Base-by-base conservation (phyloP, 495 filamentous ascomycete genomes). In the Hyphodiscus hymeniophilus region DNA sequence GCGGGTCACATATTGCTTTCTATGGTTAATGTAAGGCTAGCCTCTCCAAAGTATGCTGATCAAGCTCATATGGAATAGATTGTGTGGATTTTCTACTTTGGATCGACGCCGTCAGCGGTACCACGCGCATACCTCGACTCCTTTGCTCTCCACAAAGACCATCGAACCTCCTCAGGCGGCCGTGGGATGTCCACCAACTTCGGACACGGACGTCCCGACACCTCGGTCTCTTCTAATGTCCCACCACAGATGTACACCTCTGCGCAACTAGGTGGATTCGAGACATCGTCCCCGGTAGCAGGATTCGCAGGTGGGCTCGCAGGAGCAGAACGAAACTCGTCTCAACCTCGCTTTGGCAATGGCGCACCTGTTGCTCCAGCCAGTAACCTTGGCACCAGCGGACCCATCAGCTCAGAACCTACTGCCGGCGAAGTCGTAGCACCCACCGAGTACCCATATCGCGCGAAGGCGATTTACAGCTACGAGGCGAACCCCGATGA, bases 401-500 rank as follows among this genome's bases (percentile, higher is more conserved):
- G 47, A 17, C 54, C 54, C 2, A 26, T 52, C 13, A 40, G 45
- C 35, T 54, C 47, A 41, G 66, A 65, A 12, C 62, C 62, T 18
- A 62, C 60, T 24, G 67, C 77, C 23, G 67, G 72, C 34, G 87
- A 92, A 62, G 80, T 94, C 10, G 76, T 81, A 1, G 79, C 79
- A 23, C 85, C 89, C 1, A 91, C 87, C 35, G 94, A 97, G 58
- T 98, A 98, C 67, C 92, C 91, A 7, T 97, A 97, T 63, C 81
- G 84, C 21, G 92, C 92, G 6, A 96, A 96, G 76, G 92, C 92
- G 34, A 98, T 98, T 61, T 98, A 97, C 70, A 89, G 84, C 53
- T 98, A 98, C 67, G 91, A 97, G 60, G 92, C 92, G 45, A 97
- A 97, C 62, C 92, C 92, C 2, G 90, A 97, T 56, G 92, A 98